Evolutionary conservation across 768 basidiomycete genomes (phyloP).

Genomic region (Mycena galericulata): DNA sequence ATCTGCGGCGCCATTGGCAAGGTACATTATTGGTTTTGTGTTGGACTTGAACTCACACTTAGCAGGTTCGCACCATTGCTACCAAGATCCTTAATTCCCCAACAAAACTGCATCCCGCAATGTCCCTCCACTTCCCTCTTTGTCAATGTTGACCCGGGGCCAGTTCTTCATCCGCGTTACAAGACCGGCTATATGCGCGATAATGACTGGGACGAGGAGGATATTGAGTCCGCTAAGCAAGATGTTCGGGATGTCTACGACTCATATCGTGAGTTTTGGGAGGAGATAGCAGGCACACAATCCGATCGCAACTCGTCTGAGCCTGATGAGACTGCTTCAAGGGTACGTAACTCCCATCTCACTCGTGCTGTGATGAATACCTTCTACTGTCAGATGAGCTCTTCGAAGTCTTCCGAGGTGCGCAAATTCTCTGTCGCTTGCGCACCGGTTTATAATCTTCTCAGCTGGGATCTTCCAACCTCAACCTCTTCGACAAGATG

Average conservation of each 20-base stretch:
- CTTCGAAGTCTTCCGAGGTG: too few relatives aligned
- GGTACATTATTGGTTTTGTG: neutral
- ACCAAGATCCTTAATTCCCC: conserved; percentile 39
- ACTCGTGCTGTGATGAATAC: too few relatives aligned
- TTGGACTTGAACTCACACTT: neutral
- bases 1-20: conserved; percentile 28
- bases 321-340: too few relatives aligned
- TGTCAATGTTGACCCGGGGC: neutral
- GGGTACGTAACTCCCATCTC: too few relatives aligned
- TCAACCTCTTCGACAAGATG: too few relatives aligned
- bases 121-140: neutral
- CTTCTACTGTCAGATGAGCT: too few relatives aligned
- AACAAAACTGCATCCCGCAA: conserved; percentile 36
- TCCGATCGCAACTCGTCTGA: too few relatives aligned
- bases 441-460: too few relatives aligned
- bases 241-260: neutral
- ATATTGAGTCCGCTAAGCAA: conserved; percentile 3
- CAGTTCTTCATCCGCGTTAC: conserved; percentile 21
- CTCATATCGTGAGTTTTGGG: too few relatives aligned
- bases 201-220: conserved; percentile 11
- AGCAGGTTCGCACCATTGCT: conserved; percentile 34
- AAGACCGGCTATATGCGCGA: conserved; percentile 5
- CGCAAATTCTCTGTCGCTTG: too few relatives aligned
- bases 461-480: too few relatives aligned
- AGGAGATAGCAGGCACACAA: too few relatives aligned